Conservation (phyloP, 139 green algal genomes). For the Astrephomene gubernaculifera region DNA sequence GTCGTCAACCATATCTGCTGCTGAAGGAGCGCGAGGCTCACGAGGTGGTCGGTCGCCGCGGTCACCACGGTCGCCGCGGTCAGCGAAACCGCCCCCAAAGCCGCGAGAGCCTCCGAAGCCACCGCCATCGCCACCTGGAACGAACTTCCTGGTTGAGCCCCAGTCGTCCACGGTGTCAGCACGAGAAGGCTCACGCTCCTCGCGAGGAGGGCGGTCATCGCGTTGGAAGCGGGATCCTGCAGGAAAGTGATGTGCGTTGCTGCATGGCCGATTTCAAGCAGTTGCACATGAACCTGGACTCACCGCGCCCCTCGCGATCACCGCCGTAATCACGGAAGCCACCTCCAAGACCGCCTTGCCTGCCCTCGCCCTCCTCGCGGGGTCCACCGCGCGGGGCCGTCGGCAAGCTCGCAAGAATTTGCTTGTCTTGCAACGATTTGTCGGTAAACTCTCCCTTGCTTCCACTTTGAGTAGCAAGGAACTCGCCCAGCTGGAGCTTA, state of each 20-base stretch:
- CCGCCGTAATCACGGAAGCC: conserved; percentile 83
- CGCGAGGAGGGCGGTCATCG: conserved; percentile 24
- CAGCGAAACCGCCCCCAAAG: conserved; percentile 26
- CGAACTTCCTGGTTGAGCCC: conserved; percentile 79
- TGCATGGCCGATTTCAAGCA: too few relatives aligned
- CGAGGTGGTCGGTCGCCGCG: conserved; percentile 19
- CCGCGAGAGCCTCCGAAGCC: conserved; percentile 41
- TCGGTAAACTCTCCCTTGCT: conserved; percentile 7
- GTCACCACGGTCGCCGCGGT: conserved; percentile 25
- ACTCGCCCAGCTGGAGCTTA: conserved; percentile 77
- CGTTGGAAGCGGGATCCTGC: conserved; percentile 11
- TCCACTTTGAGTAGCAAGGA: conserved; percentile 49
- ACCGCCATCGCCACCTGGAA: conserved; percentile 55
- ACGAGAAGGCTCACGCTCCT: conserved; percentile 71
- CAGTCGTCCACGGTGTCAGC: conserved; percentile 84
- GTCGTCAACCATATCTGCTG: conserved; percentile 78
- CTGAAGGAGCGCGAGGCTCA: conserved; percentile 61
- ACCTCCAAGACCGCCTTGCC: conserved; percentile 65
- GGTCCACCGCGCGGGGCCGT: conserved; percentile 65
- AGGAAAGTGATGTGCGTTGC: too few relatives aligned
- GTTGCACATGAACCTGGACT: too few relatives aligned
- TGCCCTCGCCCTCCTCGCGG: conserved; percentile 62
- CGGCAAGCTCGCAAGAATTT: conserved; percentile 69
- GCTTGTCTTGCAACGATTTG: conserved; percentile 51
- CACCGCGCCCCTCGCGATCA: conserved; percentile 51